Percentiles rank a stretch among this genome's conserved stretches.
These are phyloP conservation scores for Phialocephala subalpina DNA, from an alignment of 2,329 filamentous ascomycete genomes.

Conservation along the genomic window DNA sequence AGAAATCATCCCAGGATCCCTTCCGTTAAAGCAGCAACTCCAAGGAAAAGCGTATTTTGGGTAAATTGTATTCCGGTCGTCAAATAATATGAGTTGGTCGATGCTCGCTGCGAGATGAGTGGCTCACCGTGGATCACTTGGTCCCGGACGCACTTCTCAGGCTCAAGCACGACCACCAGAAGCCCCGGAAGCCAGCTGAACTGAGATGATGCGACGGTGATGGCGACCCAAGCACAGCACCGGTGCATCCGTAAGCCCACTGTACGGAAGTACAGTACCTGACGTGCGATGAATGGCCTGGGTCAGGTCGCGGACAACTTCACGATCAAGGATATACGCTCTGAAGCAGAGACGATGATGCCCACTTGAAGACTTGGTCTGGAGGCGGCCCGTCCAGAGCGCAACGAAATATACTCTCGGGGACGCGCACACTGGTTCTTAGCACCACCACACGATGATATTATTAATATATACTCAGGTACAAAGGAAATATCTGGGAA, in stretches of 20 bases:
- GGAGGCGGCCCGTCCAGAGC: constrained; percentile 8
- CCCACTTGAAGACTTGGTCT: neutral
- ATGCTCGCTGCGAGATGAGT: neutral
- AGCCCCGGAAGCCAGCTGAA: constrained; percentile 4
- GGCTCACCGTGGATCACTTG: neutral
- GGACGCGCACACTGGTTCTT: constrained; percentile 1
- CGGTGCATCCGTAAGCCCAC: constrained; percentile 1
- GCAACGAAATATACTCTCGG: neutral
- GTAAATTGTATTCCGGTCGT: neutral
- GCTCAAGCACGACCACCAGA: neutral
- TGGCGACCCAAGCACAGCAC: neutral
- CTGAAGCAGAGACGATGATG: constrained; percentile 10
- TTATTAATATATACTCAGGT: constrained; percentile 1
- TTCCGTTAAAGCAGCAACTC: neutral
- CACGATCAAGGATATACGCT: neutral
- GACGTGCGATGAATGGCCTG: neutral
- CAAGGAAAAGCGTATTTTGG: constrained; percentile 1
- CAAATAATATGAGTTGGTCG: neutral
- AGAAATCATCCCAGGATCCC: constrained; percentile 1
- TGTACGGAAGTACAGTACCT: neutral
- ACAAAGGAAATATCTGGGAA: neutral
- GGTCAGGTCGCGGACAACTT: constrained; percentile 5
- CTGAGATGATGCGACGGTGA: neutral
- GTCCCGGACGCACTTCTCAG: neutral
- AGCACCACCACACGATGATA: constrained; percentile 3